phyloP scores from a whole-genome alignment of 345 rosid species.

The Erucastrum elatum region DNA sequence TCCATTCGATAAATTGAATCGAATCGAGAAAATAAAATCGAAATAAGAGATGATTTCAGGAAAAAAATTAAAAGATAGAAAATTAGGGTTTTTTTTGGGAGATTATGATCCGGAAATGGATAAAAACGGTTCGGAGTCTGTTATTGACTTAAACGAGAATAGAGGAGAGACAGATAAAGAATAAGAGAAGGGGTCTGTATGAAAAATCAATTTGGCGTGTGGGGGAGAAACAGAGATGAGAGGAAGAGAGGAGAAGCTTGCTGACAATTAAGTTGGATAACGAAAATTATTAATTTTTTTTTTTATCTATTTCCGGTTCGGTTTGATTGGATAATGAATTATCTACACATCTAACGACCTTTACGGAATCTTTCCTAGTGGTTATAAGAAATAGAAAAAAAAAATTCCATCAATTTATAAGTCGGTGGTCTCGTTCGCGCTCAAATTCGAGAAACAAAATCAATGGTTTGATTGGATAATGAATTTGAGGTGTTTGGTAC shows the following conservation, averaged over 20 bases:
- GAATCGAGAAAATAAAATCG: not conserved
- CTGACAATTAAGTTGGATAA: slow-evolving; percentile 29
- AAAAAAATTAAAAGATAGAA: not conserved
- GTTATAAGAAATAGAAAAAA: not conserved
- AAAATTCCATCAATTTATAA: not conserved
- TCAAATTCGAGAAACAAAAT: not conserved
- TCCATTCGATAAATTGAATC: slow-evolving; percentile 48
- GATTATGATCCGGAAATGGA: not conserved
- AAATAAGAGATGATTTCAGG: not conserved
- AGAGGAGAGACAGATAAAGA: slow-evolving; percentile 1
- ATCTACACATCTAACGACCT: not conserved
- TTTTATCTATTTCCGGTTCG: not conserved
- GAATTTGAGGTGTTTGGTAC: not conserved
- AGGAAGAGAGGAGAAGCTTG: not conserved
- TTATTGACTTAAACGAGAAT: not conserved
- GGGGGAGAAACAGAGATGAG: not conserved
- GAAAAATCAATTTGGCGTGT: slow-evolving; percentile 8
- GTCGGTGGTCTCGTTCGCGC: not conserved
- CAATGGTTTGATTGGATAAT: not conserved
- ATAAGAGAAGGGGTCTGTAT: slow-evolving; percentile 14
- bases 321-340: not conserved
- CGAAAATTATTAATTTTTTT: not conserved
- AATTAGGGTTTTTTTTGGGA: slow-evolving; percentile 9
- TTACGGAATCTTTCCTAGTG: not conserved
- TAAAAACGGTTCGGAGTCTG: slow-evolving; percentile 1